A percentile compares a stretch with the other conserved stretches of the same genome.
These are phyloP conservation scores for Talaromyces amestolkiae DNA, from an alignment of 2,329 filamentous ascomycete species.

Conservation along the genomic window DNA sequence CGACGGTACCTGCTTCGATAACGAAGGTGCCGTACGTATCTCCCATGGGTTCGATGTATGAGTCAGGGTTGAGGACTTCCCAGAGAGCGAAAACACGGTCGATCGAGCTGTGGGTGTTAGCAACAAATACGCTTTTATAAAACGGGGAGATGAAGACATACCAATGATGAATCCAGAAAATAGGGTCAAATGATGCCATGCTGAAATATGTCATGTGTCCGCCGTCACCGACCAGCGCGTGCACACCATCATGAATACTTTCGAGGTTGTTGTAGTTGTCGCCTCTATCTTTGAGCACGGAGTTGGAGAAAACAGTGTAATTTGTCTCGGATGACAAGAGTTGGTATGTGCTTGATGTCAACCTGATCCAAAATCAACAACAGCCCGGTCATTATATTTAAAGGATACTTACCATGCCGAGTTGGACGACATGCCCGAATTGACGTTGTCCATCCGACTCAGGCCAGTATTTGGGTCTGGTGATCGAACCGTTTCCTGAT, in stretches of 20 bases:
- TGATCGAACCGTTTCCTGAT: constrained; percentile 22
- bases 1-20: constrained; percentile 52
- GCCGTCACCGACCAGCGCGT: constrained; percentile 55
- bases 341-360: constrained; percentile 28
- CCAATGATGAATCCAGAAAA: constrained; percentile 73
- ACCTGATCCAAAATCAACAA: constrained; percentile 11
- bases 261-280: constrained; percentile 37
- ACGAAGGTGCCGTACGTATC: constrained; percentile 62
- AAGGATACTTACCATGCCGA: constrained; percentile 24
- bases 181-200: constrained; percentile 74
- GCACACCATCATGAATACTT: constrained; percentile 48
- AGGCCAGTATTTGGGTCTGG: constrained; percentile 21
- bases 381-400: neutral
- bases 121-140: neutral
- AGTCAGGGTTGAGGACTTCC: constrained; percentile 69
- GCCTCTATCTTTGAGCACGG: constrained; percentile 20
- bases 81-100: constrained; percentile 75
- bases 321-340: constrained; percentile 28
- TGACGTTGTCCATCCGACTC: constrained; percentile 21
- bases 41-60: constrained; percentile 60
- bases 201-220: constrained; percentile 70
- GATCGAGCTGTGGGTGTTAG: constrained; percentile 53
- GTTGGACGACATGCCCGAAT: constrained; percentile 22
- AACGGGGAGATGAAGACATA: constrained; percentile 24
- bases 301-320: constrained; percentile 29